Evolutionary conservation across 352 stramenopile genomes (phyloP), one percentile per base, ranked within the genome.

Genomic region (Globisporangium lucens): DNA sequence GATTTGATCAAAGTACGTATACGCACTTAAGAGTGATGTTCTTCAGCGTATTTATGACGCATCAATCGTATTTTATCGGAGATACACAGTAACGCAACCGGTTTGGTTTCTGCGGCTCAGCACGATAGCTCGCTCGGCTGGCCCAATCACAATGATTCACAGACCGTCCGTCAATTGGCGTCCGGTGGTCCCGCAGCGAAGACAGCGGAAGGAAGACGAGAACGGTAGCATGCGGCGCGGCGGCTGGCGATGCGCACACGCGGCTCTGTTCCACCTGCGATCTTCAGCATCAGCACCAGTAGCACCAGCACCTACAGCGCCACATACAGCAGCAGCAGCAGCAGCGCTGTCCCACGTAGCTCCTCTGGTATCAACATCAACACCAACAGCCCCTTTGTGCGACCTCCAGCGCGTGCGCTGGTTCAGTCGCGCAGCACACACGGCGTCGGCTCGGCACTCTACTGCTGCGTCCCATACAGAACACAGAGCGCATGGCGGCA

Each of bases 381-480:
- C 29, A 24, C 17, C 43, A 38, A 20, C 52, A 56, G 29, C 36
- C 10, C 30, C 29, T 29, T 3, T 33, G 0, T n/a, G 29, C 15
- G 29, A 29, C n/a, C 3, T 56, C 27, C 63, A 56, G 24, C 58
- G 27, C 5, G 43, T 56, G 20, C 63, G 63, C 17, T 68, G 63
- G 63, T 61, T 68, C 55, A 68, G 63, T 61, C 53, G 63, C 52
- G 63, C 63, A 29, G 55, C 55, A 8, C 61, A 66, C 47, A 38
- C 61, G 3, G 47, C 61, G 7, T 41, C 63, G 20, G 22, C 61
- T 13, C 61, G 17, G 2, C 61, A 57, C 13, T 17, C 27, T 10
- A 36, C 61, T 12, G 22, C 49, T 8, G 46, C 60, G 9, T 20
- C 43, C 8, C 35, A 36, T 51, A 5, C 20, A 6, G 46, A 52